Evolutionary conservation across 164 flowering plant species (phyloP).

Genomic region (Stephania japonica): DNA sequence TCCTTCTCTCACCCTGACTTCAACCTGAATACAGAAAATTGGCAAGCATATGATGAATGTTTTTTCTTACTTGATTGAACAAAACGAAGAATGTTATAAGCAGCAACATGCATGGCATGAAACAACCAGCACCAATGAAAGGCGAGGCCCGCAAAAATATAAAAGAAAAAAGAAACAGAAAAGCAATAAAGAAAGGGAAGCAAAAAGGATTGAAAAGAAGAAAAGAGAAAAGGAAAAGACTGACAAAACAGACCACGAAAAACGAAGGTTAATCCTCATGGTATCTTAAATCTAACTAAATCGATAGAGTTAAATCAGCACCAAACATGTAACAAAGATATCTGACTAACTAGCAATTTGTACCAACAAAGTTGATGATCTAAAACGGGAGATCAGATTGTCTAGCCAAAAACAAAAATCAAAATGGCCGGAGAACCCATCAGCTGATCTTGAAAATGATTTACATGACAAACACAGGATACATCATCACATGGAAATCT

Average conservation of each 20-base stretch:
- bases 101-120: neutral
- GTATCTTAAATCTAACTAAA: neutral
- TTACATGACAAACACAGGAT: neutral
- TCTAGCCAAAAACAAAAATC: neutral
- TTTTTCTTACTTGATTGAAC: neutral
- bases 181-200: neutral
- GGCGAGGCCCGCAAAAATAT: neutral
- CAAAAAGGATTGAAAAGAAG: neutral
- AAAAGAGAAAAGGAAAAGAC: too few relatives aligned
- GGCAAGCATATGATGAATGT: neutral
- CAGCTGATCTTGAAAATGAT: neutral
- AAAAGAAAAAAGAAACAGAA: neutral
- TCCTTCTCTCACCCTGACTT: slow-evolving; percentile 83
- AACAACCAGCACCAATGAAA: neutral
- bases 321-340: neutral
- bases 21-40: slow-evolving; percentile 41
- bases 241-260: neutral
- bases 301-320: neutral
- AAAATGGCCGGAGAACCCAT: neutral
- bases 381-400: neutral
- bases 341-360: neutral
- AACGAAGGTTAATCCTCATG: neutral
- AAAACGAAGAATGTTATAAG: neutral
- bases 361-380: neutral
- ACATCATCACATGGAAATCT: neutral